phyloP scores from a whole-genome alignment of 108 stramenopile species.

The Parietichytrium sp. region DNA sequence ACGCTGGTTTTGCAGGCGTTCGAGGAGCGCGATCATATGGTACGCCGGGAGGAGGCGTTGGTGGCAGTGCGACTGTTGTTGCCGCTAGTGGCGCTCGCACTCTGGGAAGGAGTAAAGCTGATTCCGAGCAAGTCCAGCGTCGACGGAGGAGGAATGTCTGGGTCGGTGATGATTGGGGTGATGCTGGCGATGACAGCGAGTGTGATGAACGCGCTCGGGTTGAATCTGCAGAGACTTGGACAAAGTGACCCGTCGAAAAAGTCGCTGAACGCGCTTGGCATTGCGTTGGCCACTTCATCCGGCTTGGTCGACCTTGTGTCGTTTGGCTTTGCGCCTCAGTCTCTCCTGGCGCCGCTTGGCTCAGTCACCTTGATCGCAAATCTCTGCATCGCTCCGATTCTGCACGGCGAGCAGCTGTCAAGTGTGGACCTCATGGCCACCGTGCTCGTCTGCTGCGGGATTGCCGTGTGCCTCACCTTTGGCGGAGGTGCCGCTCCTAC shows the following conservation, averaged over 20 bases:
- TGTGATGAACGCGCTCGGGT: not conserved
- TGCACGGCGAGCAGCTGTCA: not conserved
- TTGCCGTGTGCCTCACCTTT: not conserved
- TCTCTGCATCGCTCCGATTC: not conserved
- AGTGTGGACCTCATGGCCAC: not conserved
- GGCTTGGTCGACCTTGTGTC: not conserved
- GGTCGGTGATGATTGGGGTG: not conserved
- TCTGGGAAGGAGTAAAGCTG: too few species aligned
- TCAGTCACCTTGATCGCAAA: not conserved
- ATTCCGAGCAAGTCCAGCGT: too few species aligned
- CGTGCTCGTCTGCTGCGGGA: not conserved
- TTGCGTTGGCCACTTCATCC: not conserved
- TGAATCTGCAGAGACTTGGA: conserved; percentile 28
- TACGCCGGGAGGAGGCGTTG: too few species aligned
- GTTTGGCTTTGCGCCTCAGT: conserved; percentile 29
- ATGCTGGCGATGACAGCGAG: not conserved
- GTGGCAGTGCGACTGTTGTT: too few species aligned
- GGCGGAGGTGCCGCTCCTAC: not conserved
- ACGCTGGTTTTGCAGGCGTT: too few species aligned
- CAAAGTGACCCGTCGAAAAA: not conserved
- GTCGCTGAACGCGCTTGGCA: not conserved
- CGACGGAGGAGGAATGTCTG: not conserved
- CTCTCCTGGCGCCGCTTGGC: conserved; percentile 13
- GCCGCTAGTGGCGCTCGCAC: too few species aligned
- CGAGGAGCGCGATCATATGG: too few species aligned